Evolutionary conservation across 306 rosid species (phyloP), one percentile per base, ranked within the genome.

Genomic region (Senna siamea): DNA sequence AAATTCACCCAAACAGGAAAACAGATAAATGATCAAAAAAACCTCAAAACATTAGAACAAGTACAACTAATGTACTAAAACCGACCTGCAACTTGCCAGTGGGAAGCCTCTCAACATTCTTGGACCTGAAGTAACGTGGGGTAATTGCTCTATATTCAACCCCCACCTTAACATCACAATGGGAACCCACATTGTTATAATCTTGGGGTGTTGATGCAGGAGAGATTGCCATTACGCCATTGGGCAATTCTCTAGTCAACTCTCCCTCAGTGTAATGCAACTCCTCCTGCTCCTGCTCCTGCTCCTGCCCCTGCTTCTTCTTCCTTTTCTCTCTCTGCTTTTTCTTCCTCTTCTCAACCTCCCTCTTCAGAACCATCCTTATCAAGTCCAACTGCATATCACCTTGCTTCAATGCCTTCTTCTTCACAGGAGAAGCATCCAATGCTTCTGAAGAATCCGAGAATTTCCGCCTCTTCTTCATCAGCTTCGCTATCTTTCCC

Each of bases 141-240:
- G 79, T 74, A 35, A 81, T 74, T 30, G 82, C 61, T 63, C 43
- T 79, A 30, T 50, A 34, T 53, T 85, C 85, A 43, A 56, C 85
- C 47, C 87, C 96, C 4, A 86, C 82, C 76, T 86, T 92, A 47
- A 82, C 84, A 76, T 75, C 87, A 56, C 80, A 81, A 56, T 85
- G 79, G 2, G 92, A 76, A 84, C 81, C 88, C 58, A 56, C 92
- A 87, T 95, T 92, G 86, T 76, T 65, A 50, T 76, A 82, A 82
- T 81, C 83, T 37, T n/a, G 72, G 0, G 78, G 78, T 2, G 86
- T 78, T 15, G 85, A 79, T 23, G 93, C 88, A 1, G 96, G 86
- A 28, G 99, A 84, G 47, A 95, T 95, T 52, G 92, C 96, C 99
- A 95, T 95, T 7, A 85, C 82, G n/a, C 99, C 99, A 54, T 95